Base-by-base conservation (phyloP, 768 basidiomycete genomes). In the Suillus cothurnatus region DNA sequence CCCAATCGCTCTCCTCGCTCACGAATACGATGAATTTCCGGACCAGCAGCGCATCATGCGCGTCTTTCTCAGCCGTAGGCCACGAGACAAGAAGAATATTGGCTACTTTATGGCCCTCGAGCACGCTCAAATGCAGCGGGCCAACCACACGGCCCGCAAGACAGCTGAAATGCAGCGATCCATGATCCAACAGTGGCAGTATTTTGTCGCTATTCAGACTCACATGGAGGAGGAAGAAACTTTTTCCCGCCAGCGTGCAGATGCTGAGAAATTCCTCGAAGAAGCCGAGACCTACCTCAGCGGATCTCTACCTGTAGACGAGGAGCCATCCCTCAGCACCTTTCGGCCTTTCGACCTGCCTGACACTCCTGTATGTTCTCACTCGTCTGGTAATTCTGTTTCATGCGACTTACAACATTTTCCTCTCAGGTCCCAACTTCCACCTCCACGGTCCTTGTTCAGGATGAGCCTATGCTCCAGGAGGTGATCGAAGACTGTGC, bases 1-100 rank as follows among this genome's bases (percentile, higher is more conserved):
- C 15, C 61, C 57, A n/a, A 39, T 56, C 49, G 31, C 50, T 28
- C 36, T 66, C 4, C 61, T 17, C 36, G 41, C 65, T 17, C 49
- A 57, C 19, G 55, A 45, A 28, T 34, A 49, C 19, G n/a, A 68
- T 50, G 47, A 36, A 7, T 45, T 19, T 52, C 26, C 17, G 14
- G 45, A 47, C n/a, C n/a, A 6, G 12, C 45, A 47, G 12, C n/a
- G 45, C 45, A 23, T 23, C 5, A 61, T 34, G 19, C 17, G 23
- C 2, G 3, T 19, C 34, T 36, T 28, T 5, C 8, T 5, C 15
- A 26, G 19, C 38, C 4, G 3, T 8, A 45, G 11, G 6, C 32
- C 31, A 6, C 47, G 14, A 14, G 6, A 23, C 15, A 12, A 28
- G 15, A 15, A 50, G 3, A 9, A 23, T 14, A 23, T 23, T 11